phyloP scores from a whole-genome alignment of 2,329 filamentous ascomycete species.

The Arthrobotrys musiformis region DNA sequence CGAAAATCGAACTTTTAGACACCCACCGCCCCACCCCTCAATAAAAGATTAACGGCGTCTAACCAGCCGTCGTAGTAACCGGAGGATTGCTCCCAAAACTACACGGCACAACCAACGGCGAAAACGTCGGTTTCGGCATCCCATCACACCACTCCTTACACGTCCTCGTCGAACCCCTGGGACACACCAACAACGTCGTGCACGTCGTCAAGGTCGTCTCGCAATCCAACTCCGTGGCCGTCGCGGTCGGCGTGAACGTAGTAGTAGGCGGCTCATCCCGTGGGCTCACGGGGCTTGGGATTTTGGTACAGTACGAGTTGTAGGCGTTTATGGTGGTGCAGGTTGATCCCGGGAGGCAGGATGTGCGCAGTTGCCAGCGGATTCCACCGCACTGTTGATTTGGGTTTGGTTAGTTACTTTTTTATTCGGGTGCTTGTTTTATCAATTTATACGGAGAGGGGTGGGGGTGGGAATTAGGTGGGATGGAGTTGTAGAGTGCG shows the following conservation, averaged over 20 bases:
- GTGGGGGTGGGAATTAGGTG: neutral
- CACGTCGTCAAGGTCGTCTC: conserved; percentile 19
- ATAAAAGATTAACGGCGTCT: neutral
- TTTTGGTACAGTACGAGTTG: conserved; percentile 9
- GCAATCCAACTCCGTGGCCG: neutral
- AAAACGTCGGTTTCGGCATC: conserved; percentile 17
- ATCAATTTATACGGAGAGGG: neutral
- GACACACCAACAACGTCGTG: conserved; percentile 31
- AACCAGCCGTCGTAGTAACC: neutral
- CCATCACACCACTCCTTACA: conserved; percentile 26
- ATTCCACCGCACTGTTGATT: conserved; percentile 19
- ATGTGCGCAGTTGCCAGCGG: conserved; percentile 28
- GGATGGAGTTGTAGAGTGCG: neutral
- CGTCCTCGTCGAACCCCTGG: conserved; percentile 14
- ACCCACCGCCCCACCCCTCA: neutral
- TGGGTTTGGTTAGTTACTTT: neutral
- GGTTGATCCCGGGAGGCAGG: conserved; percentile 21
- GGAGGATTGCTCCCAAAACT: conserved; percentile 1
- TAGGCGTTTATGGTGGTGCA: conserved; percentile 21
- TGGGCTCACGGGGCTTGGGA: neutral
- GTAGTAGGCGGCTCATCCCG: neutral
- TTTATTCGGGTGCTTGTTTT: neutral
- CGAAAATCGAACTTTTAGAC: neutral
- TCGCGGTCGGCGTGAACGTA: neutral
- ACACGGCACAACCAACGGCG: conserved; percentile 11